Base-by-base conservation (phyloP, 345 rosid genomes). In the Excoecaria agallocha region DNA sequence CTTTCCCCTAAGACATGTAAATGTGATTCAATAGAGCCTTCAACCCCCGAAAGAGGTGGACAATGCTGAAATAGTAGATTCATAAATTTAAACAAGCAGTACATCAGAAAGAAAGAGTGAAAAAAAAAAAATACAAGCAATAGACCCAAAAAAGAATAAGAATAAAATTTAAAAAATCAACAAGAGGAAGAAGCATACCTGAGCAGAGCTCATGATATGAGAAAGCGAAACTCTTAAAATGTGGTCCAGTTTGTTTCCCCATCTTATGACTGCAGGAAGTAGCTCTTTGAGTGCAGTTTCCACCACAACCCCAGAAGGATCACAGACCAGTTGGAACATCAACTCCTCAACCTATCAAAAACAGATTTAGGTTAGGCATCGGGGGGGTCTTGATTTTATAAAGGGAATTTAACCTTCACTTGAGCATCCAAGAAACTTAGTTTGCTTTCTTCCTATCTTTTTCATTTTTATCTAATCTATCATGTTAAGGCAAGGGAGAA, bases 41-140 rank as follows among this genome's bases (percentile, higher is more conserved):
- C 95, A 78, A 94, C 97, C 50, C 98, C 98, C 62, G 98, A 92
- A 82, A 92, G 89, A 61, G 97, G 97, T 51, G 98, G 97, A 64
- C 98, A 91, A 57, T 81, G 90, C 98, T 94, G 87, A 30, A 78
- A 77, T 45, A 66, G 73, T 56, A 60, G 22, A 54, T 30, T 69
- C 74, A 45, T 45, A 58, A 78, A 52, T 56, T 60, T 63, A 59
- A 54, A 45, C 7, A 66, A 71, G 17, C 62, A 2, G 30, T 30
- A 41, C 45, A 70, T 38, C 17, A 77, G 22, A 61, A 77, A 72
- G 59, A 61, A 39, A 38, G 12, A 17, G 38, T 25, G 22, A 35
- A 13, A 41, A 70, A 17, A 35, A 13, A 41, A 70, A 17, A 64
- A 39, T 38, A 3, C 13, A 49, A 66, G 68, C 54, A 60, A 73